phyloP scores from a whole-genome alignment of 2,329 filamentous ascomycete genomes.

The Teratosphaeria destructans region DNA sequence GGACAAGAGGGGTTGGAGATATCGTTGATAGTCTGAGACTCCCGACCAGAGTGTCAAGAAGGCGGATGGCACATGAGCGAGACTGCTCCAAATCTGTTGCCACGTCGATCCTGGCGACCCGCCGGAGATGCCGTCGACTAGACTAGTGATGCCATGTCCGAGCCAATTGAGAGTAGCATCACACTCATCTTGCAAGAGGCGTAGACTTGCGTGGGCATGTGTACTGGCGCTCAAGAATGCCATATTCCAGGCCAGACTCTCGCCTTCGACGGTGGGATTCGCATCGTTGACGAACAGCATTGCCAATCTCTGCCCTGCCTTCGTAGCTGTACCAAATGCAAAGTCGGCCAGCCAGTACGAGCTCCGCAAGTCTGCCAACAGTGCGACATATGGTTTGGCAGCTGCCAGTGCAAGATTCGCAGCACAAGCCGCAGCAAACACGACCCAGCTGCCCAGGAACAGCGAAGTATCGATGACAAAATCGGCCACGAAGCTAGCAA shows the following conservation, averaged over 20 bases:
- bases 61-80: not conserved
- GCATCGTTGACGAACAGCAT: slow-evolving; percentile 10
- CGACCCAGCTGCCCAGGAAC: slow-evolving; percentile 38
- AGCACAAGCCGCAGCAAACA: slow-evolving; percentile 7
- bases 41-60: not conserved
- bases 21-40: not conserved
- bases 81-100: not conserved
- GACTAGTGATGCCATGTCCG: slow-evolving; percentile 12
- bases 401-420: slow-evolving; percentile 2
- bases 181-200: slow-evolving; percentile 14
- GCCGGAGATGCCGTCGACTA: slow-evolving; percentile 17
- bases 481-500: slow-evolving; percentile 65
- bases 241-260: slow-evolving; percentile 15
- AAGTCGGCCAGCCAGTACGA: slow-evolving; percentile 5
- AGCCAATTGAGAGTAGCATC: slow-evolving; percentile 13
- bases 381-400: not conserved
- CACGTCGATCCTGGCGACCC: slow-evolving; percentile 12
- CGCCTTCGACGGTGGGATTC: slow-evolving; percentile 1
- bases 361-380: not conserved
- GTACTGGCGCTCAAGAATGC: slow-evolving; percentile 16
- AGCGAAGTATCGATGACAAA: slow-evolving; percentile 66
- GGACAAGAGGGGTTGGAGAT: slow-evolving; percentile 10
- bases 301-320: slow-evolving; percentile 13
- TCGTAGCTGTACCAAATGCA: slow-evolving; percentile 1
- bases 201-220: slow-evolving; percentile 20